A percentile compares a stretch with the other conserved stretches of the same genome.
Conservation (phyloP, 2,329 filamentous ascomycete species). For the Blastomyces silverae region DNA sequence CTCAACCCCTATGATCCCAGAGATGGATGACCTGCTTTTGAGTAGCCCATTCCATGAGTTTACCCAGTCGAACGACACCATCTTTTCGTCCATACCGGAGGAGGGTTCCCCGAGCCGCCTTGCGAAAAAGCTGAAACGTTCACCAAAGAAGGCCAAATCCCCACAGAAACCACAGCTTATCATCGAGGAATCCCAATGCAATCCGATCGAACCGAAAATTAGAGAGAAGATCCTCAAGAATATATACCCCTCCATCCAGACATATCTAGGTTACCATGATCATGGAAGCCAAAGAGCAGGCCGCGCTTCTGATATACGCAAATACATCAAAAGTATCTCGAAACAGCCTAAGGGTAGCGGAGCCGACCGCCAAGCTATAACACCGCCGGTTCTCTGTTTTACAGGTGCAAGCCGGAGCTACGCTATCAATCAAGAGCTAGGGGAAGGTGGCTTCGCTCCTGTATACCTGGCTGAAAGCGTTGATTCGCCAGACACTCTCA, state of each 20-base stretch:
- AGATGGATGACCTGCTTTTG: conserved; percentile 45
- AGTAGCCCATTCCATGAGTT: conserved; percentile 69
- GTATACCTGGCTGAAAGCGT: conserved; percentile 84
- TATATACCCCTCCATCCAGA: conserved; percentile 63
- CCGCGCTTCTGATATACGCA: conserved; percentile 69
- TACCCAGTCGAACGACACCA: conserved; percentile 47
- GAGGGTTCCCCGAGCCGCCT: conserved; percentile 35
- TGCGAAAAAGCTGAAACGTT: conserved; percentile 33
- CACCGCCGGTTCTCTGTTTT: conserved; percentile 62
- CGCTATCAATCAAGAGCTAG: conserved; percentile 74
- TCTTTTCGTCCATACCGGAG: conserved; percentile 31
- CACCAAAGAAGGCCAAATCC: conserved; percentile 21
- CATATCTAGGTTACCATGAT: conserved; percentile 74
- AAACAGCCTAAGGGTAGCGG: conserved; percentile 39
- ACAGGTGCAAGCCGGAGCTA: conserved; percentile 61
- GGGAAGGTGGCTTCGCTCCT: conserved; percentile 87
- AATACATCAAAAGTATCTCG: conserved; percentile 64
- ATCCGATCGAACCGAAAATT: conserved; percentile 74
- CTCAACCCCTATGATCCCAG: conserved; percentile 29
- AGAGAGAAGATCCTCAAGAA: conserved; percentile 68
- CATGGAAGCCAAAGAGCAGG: conserved; percentile 58
- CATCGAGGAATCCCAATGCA: conserved; percentile 76
- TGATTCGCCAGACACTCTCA: conserved; percentile 42
- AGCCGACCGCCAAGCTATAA: conserved; percentile 53
- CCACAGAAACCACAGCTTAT: conserved; percentile 51